A percentile compares a stretch with the other conserved stretches of the same genome.
phyloP scores from a whole-genome alignment of 805 yeast genomes.

The Myxozyma lipomycoides region DNA sequence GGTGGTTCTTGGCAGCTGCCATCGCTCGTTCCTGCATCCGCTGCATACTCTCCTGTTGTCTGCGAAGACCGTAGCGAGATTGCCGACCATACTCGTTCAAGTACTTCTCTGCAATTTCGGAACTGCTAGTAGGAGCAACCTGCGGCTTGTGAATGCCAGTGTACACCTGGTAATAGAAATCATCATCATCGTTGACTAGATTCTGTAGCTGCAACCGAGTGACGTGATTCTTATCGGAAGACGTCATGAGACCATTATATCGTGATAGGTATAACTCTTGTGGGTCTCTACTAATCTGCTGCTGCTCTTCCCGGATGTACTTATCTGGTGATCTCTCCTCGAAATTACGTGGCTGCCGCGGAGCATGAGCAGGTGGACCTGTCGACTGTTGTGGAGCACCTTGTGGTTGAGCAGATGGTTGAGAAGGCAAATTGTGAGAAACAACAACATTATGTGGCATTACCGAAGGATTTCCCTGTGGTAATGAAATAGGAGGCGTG shows the following conservation, averaged over 20 bases:
- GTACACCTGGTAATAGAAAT: slow-evolving; percentile 90
- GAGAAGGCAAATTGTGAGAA: too few species aligned
- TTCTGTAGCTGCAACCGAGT: slow-evolving; percentile 92
- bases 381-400: too few species aligned
- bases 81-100: slow-evolving; percentile 25
- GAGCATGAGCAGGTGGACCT: too few species aligned
- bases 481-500: too few species aligned
- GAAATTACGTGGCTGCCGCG: too few species aligned
- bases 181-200: slow-evolving; percentile 96
- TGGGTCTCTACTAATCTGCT: too few species aligned
- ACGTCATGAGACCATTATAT: slow-evolving; percentile 93
- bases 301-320: too few species aligned
- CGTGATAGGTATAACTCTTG: slow-evolving; percentile 45
- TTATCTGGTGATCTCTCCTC: too few species aligned
- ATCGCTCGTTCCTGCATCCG: slow-evolving; percentile 98
- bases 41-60: slow-evolving; percentile 59
- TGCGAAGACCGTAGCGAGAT: slow-evolving; percentile 32
- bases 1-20: slow-evolving; percentile 81
- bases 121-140: slow-evolving; percentile 11
- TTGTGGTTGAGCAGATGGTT: too few species aligned
- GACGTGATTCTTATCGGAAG: slow-evolving; percentile 92
- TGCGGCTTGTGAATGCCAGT: slow-evolving; percentile 57
- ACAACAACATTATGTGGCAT: too few species aligned
- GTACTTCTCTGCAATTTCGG: slow-evolving; percentile 24
- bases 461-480: too few species aligned